Base-by-base conservation (phyloP, 2,329 filamentous ascomycete genomes). In the Trichophaea hybrida region DNA sequence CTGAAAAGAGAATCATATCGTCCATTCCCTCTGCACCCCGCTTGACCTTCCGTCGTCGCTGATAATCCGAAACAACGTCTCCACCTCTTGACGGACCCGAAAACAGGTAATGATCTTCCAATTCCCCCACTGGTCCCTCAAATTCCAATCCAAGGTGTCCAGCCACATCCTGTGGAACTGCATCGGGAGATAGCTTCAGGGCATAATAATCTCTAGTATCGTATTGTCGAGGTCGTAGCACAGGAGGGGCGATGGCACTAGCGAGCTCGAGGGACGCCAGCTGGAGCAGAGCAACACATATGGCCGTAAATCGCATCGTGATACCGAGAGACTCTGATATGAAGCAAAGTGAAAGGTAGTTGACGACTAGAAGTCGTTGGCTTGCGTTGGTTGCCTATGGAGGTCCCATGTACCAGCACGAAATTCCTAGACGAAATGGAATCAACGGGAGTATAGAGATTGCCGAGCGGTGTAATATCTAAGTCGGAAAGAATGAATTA, bases 121-220 rank as follows among this genome's bases (percentile, higher is more conserved):
- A 78, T 69, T 87, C 80, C 65, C 86, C 86, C 15, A 97, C 77
- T 51, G 80, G 80, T 40, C 91, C 91, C 68, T 96, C 86, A 72
- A 95, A 84, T 49, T 79, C 77, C 52, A 95, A 76, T 17, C 87
- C 88, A 6, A 98, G 75, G 24, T 81, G 78, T 50, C 76, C 74
- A 33, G 89, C 89, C 64, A 96, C 77, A 44, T 84, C 77, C 31
- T 79, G 74, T 13, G 89, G 88, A 12, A 81, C 77, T 5, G 80
- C 76, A 40, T 79, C 76, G 10, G 80, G 74, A 61, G 85, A 80
- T 69, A 98, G 79, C 66, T 96, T 86, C 51, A 98, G 77, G 65
- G 94, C 89, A 72, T 97, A 96, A 74, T 94, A 97, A 73, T 98
- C 91, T 73, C 89, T 82, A 43, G 80, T 77, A 54, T 85, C 80